These are phyloP conservation scores for Arabidopsis lyrata DNA, from an alignment of 441 rosid species.

Conservation along the genomic window DNA sequence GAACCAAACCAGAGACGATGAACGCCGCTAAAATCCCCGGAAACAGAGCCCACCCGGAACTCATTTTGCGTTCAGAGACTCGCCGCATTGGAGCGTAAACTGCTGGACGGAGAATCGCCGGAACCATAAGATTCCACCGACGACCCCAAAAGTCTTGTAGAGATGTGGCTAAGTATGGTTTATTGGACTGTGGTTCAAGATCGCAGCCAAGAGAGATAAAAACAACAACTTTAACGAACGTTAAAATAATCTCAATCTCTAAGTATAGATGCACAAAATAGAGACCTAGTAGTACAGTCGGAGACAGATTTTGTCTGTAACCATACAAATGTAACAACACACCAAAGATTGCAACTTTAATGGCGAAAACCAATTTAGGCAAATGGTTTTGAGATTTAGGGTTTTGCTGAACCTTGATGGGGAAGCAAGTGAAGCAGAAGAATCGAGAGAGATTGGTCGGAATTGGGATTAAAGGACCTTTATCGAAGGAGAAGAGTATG, in stretches of 20 bases:
- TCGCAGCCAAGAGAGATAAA: conserved; percentile 36
- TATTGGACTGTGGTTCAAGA: conserved; percentile 45
- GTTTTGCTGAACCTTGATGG: conserved; percentile 47
- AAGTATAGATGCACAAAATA: conserved; percentile 43
- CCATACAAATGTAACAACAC: conserved; percentile 26
- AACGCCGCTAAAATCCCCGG: conserved; percentile 50
- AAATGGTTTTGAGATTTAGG: conserved; percentile 34
- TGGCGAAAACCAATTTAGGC: conserved; percentile 34
- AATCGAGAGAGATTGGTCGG: conserved; percentile 34
- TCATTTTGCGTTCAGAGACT: conserved; percentile 10
- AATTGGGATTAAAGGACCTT: conserved; percentile 45
- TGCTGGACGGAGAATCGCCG: conserved; percentile 46
- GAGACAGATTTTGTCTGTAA: conserved; percentile 42
- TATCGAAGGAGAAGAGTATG: conserved; percentile 52
- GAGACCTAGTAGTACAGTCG: conserved; percentile 30
- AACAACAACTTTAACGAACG: conserved; percentile 25
- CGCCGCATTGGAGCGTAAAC: conserved; percentile 43
- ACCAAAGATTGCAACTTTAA: conserved; percentile 45
- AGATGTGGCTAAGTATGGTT: conserved; percentile 53
- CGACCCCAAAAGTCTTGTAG: conserved; percentile 59
- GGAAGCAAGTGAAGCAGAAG: conserved; percentile 49
- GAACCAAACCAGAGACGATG: conserved; percentile 53
- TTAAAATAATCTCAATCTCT: conserved; percentile 45
- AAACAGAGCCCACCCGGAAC: conserved; percentile 44
- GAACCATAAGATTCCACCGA: conserved; percentile 55